Evolutionary conservation across 192 early-diverging fungal species (phyloP), one percentile per base, ranked within the genome.

Genomic region (Allomyces macrogynus): DNA sequence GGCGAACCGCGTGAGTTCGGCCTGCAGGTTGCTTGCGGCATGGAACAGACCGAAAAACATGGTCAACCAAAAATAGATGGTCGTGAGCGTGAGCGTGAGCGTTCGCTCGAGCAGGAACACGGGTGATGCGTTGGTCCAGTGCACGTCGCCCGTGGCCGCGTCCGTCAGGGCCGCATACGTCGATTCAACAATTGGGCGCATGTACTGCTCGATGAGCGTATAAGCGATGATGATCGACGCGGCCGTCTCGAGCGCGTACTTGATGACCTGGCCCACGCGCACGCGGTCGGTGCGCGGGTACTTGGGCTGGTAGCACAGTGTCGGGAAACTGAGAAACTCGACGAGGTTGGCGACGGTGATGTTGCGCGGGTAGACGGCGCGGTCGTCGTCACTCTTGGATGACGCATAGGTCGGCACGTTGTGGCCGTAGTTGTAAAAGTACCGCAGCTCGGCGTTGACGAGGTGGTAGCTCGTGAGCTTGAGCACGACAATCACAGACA

Each of bases 41-140:
- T 93, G 91, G 75, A 93, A 93, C 12, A 91, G 72, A 18, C 83
- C 80, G 60, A 88, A 92, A 71, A 93, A 93, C 71, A 88, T 86
- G 23, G 90, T 67, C n/a, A 93, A 75, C 91, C 91, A 93, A 60
- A 93, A 81, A 0, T 81, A 76, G 0, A 89, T 85, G 66, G 80
- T 83, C 26, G 82, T 81, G 11, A 82, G 84, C 10, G 83, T 85
- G 70, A 93, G 77, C 69, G 90, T 91, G 20, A 93, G 78, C 22
- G 90, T 79, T 40, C 90, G 82, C 74, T 92, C 90, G 3, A 84
- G 72, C 32, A 40, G 32, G 32, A 40, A 40, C 32, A 40, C 32
- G 3, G 32, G 32, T 7, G 32, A 40, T 7, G 32, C 32, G 32
- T 40, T 40, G 63, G 90, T 81, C 65, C 75, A 76, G 24, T 82